Base-by-base conservation (phyloP, 192 early-diverging fungal species). In the Coemansia sp. region DNA sequence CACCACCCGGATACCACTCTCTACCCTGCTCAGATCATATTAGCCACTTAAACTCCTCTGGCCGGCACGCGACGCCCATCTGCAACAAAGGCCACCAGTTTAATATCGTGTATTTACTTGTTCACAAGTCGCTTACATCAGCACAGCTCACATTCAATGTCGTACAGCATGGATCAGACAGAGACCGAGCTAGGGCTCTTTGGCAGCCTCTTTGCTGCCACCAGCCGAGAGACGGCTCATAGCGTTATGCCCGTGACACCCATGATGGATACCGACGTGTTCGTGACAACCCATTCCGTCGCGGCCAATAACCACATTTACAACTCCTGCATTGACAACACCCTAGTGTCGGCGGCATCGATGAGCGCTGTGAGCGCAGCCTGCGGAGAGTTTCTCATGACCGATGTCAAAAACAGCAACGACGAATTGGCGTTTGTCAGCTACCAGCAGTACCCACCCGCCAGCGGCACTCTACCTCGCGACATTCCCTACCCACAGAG, bases 231-330 rank as follows among this genome's bases (percentile, higher is more conserved):
- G 9, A 58, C 56, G 20, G 39, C 65, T 5, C 65, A 66, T 34
- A 59, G 21, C 41, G 59, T 42, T 25, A 66, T 62, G 61, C 64
- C 74, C 13, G 57, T 67, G 12, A 76, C 68, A 33, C 74, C 74
- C 5, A 63, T 60, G 20, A 67, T 76, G 68, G 59, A 61, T 18
- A 9, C 47, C 28, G 74, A 76, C 11, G 39, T 62, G 8, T 59
- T 63, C 43, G 33, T 64, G n/a, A 48, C 56, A 18, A 38, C 64
- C 14, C 23, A 50, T 21, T 36, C 74, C 11, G 39, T 33, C 35
- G 48, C 41, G 2, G 21, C 64, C 28, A 47, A 55, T 47, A 43
- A 12, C 53, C 16, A 62, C 4, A 52, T 59, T 53, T 61, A 64
- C 60, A 43, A 35, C 21, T 10, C 64, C 10, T 18, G 20, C 36